These are phyloP conservation scores for Aspergillus felis DNA, from an alignment of 2,329 filamentous ascomycete species.

Conservation along the genomic window DNA sequence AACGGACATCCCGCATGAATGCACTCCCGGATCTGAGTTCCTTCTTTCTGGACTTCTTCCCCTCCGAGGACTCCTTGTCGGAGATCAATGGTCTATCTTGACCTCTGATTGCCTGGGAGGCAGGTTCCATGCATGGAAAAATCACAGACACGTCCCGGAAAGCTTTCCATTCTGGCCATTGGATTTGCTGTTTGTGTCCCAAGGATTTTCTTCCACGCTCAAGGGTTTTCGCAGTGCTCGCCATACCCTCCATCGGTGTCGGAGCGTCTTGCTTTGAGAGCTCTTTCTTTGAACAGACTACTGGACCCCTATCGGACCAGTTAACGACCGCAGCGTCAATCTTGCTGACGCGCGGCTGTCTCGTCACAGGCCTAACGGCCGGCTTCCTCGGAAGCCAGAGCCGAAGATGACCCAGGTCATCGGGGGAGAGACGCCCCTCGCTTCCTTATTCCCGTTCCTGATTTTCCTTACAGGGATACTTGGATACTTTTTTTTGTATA, in stretches of 20 bases:
- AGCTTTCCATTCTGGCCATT: background rate
- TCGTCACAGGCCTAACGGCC: background rate
- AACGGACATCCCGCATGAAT: slow-evolving; percentile 33
- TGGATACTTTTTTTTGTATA: background rate
- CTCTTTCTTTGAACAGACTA: background rate
- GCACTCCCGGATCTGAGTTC: background rate
- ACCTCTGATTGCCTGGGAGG: slow-evolving; percentile 2
- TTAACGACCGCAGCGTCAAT: background rate
- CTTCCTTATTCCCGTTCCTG: background rate
- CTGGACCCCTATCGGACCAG: background rate
- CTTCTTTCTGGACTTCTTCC: background rate
- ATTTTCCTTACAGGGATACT: background rate
- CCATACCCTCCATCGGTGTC: background rate
- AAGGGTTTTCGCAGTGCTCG: background rate
- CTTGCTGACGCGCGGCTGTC: background rate
- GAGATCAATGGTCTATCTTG: background rate
- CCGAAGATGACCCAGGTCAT: background rate
- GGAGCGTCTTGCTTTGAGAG: background rate
- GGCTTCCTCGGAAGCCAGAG: background rate
- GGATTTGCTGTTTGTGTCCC: slow-evolving; percentile 4
- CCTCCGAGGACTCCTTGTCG: background rate
- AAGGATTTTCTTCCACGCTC: background rate
- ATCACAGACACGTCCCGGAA: slow-evolving; percentile 10
- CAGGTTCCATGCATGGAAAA: slow-evolving; percentile 3
- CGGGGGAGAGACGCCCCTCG: background rate